phyloP scores from a whole-genome alignment of 192 early-diverging fungal genomes.

The Backusella parvicylindrica region DNA sequence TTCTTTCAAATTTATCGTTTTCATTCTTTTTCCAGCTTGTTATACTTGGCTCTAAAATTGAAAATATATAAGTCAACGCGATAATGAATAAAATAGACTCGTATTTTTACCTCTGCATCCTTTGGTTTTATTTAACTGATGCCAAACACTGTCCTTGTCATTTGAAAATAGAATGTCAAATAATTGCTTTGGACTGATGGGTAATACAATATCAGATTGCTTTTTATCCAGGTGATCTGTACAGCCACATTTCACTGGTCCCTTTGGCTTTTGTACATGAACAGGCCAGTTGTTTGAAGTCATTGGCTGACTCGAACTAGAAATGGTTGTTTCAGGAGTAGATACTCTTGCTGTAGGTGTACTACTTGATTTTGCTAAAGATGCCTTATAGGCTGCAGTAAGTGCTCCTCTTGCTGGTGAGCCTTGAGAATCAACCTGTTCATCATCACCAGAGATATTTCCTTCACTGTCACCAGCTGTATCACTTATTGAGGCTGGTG shows the following conservation, averaged over 20 bases:
- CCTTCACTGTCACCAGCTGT: not conserved
- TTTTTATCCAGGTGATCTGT: constrained; percentile 66
- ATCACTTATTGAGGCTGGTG: not conserved
- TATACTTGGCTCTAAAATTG: not conserved
- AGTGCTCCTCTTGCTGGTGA: constrained; percentile 18
- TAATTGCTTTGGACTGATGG: constrained; percentile 27
- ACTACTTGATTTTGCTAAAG: not conserved
- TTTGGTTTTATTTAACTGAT: not conserved
- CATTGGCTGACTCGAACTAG: not conserved
- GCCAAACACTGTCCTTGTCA: not conserved
- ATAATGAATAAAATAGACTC: too few species aligned
- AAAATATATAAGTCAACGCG: not conserved
- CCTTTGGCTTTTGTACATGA: constrained; percentile 38
- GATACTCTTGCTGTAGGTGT: not conserved
- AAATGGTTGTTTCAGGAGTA: not conserved
- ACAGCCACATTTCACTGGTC: constrained; percentile 55
- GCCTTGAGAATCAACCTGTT: not conserved
- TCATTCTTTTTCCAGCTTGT: constrained; percentile 6
- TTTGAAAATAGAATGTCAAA: not conserved
- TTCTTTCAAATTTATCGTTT: constrained; percentile 28
- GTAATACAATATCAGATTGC: constrained; percentile 47
- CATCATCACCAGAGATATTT: not conserved
- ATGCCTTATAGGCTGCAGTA: constrained; percentile 6
- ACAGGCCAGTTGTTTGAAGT: constrained; percentile 27
- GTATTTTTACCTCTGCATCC: not conserved